Evolutionary conservation across 2,329 filamentous ascomycete species (phyloP).

Genomic region (Davidsoniella eucalypti): DNA sequence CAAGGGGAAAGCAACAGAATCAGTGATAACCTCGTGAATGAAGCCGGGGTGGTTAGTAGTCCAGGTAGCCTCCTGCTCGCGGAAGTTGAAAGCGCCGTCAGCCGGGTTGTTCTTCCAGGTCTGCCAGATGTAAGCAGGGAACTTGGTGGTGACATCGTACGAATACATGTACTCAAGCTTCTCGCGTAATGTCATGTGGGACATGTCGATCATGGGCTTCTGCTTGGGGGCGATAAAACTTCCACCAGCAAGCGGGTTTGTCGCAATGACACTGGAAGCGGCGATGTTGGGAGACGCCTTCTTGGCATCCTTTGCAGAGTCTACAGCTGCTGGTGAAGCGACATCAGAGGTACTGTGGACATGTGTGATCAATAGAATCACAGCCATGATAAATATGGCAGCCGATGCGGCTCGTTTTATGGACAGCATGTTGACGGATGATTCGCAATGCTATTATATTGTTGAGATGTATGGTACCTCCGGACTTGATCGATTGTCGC

Average conservation of each 20-base stretch:
- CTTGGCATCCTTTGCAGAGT: constrained; percentile 17
- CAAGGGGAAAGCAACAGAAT: constrained; percentile 65
- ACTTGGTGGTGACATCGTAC: constrained; percentile 75
- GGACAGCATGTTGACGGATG: constrained; percentile 47
- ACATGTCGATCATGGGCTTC: constrained; percentile 51
- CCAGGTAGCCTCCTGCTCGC: constrained; percentile 80
- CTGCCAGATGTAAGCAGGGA: constrained; percentile 98
- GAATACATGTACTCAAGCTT: constrained; percentile 89
- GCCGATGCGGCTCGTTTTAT: constrained; percentile 60
- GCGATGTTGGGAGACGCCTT: constrained; percentile 10
- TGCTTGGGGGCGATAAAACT: constrained; percentile 25
- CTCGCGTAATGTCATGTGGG: constrained; percentile 53
- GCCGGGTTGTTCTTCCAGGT: constrained; percentile 86
- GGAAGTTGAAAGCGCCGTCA: constrained; percentile 62
- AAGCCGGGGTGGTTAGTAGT: constrained; percentile 74
- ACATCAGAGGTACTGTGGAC: constrained; percentile 27
- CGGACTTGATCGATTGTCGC: background rate
- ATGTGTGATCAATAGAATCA: constrained; percentile 53
- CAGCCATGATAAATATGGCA: constrained; percentile 49
- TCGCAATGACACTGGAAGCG: constrained; percentile 15
- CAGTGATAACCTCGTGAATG: constrained; percentile 93
- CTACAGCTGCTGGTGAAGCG: constrained; percentile 19
- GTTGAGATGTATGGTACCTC: background rate
- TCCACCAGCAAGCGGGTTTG: constrained; percentile 12
- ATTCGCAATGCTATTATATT: too few relatives aligned